Conservation (phyloP, 1,139 yeast species). For the Pichia sp. region DNA sequence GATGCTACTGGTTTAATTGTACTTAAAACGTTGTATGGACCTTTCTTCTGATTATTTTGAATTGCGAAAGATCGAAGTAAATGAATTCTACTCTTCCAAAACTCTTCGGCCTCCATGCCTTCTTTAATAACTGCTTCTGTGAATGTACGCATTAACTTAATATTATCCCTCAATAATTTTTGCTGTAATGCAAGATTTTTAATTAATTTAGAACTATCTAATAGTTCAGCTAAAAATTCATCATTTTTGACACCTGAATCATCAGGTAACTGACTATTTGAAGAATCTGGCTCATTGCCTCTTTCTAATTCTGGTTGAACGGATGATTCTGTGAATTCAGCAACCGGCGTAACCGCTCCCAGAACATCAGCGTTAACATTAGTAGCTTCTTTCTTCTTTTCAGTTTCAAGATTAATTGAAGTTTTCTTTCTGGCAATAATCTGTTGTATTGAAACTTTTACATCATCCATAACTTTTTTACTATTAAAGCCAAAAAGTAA, state of each 20-base stretch:
- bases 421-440: conserved; percentile 65
- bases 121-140: conserved; percentile 83
- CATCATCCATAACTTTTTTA: conserved; percentile 68
- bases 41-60: conserved; percentile 75
- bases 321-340: neutral
- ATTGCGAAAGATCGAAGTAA: conserved; percentile 80
- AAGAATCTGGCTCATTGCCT: neutral
- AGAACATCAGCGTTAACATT: conserved; percentile 10
- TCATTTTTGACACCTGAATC: conserved; percentile 21
- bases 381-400: conserved; percentile 9
- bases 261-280: too few species aligned
- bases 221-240: conserved; percentile 32
- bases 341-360: neutral
- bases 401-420: conserved; percentile 8
- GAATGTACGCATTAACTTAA: conserved; percentile 63
- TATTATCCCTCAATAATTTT: conserved; percentile 62
- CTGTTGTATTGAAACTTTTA: conserved; percentile 64
- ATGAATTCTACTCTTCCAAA: conserved; percentile 84
- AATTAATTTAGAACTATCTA: conserved; percentile 46
- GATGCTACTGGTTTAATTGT: conserved; percentile 92
- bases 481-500: conserved; percentile 57
- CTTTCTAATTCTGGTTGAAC: neutral
- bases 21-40: conserved; percentile 89
- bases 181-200: conserved; percentile 76
- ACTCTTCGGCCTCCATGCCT: conserved; percentile 71